Evolutionary conservation across 768 basidiomycete species (phyloP), one percentile per base, ranked within the genome.

Genomic region (Tubosaeta brunneosetosa): DNA sequence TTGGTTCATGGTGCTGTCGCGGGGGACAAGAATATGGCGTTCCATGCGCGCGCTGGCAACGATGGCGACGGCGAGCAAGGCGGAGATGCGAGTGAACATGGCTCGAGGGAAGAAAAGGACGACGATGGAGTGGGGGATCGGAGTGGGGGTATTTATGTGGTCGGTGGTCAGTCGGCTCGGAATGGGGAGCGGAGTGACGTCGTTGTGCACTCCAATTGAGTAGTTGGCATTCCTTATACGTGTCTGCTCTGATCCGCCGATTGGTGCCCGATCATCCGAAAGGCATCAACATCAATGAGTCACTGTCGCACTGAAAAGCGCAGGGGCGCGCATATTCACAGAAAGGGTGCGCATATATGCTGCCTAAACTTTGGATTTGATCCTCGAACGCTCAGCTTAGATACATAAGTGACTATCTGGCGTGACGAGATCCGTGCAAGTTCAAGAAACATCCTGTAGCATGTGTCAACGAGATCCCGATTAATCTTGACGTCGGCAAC

Each of bases 1-100:
- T 34, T 52, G 26, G 3, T 17, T 27, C 34, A 5, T 4, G 11
- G 34, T 12, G 33, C 6, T 34, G 16, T 25, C 19, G 10, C 57
- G 55, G 26, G 55, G 66, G 27, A 44, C 11, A n/a, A 54, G 55
- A 3, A 6, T 12, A 27, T 45, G 64, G 14, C 57, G 58, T 11
- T 63, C 61, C 51, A 63, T 57, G 51, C 57, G 65, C 45, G 64
- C 65, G 33, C 52, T 66, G 55, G 59, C 38, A 31, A 50, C 56
- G 19, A 66, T 1, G 36, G 27, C 46, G 36, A 66, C 8, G 17
- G 59, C 40, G 42, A 66, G 25, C 26, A 66, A 34, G 33, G 51
- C 55, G 56, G 60, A 56, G 47, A 55, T 17, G 44, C 33, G 64
- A 53, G 53, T 8, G 50, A 64, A 64, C 65, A 66, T 66, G 51